Conservation (phyloP, 2,329 filamentous ascomycete genomes). For the Lithohypha guttulata region DNA sequence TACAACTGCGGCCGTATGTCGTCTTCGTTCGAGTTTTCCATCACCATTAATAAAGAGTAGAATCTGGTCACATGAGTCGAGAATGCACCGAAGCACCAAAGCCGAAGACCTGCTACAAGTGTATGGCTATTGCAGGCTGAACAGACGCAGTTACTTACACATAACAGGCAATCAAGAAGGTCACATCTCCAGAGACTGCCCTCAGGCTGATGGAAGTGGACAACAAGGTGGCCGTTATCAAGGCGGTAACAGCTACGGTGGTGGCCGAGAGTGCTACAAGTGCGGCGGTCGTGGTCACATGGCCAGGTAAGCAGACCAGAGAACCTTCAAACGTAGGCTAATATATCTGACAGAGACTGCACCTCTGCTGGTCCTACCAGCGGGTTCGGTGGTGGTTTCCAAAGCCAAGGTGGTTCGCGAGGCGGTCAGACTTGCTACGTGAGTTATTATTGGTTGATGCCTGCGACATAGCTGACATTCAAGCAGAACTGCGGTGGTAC, state of each 20-base stretch:
- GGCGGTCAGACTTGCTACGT: constrained; percentile 85
- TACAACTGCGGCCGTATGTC: constrained; percentile 70
- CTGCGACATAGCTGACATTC: constrained; percentile 6
- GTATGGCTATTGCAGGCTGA: constrained; percentile 17
- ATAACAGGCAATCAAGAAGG: constrained; percentile 63
- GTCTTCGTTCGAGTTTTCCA: constrained; percentile 4
- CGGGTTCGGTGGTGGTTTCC: constrained; percentile 39
- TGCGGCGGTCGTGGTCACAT: constrained; percentile 96
- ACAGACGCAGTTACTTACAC: constrained; percentile 48
- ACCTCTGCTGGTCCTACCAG: constrained; percentile 44
- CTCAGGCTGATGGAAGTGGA: constrained; percentile 33
- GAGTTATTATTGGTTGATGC: constrained; percentile 1
- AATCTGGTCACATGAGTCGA: constrained; percentile 70
- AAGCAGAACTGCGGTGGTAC: constrained; percentile 67
- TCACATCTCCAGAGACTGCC: constrained; percentile 60
- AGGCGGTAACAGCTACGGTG: constrained; percentile 37
- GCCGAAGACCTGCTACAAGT: constrained; percentile 60
- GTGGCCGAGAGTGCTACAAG: constrained; percentile 81
- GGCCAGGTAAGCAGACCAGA: constrained; percentile 48
- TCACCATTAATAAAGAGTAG: constrained; percentile 25
- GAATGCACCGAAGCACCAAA: constrained; percentile 85
- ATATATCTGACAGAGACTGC: constrained; percentile 24
- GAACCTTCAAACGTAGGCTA: constrained; percentile 52
- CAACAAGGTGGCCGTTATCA: constrained; percentile 39
- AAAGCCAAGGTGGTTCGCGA: constrained; percentile 40